A percentile compares a stretch with the other conserved stretches of the same genome.
Conservation (phyloP, 2,329 filamentous ascomycete genomes). For the Fusarium penzigii region DNA sequence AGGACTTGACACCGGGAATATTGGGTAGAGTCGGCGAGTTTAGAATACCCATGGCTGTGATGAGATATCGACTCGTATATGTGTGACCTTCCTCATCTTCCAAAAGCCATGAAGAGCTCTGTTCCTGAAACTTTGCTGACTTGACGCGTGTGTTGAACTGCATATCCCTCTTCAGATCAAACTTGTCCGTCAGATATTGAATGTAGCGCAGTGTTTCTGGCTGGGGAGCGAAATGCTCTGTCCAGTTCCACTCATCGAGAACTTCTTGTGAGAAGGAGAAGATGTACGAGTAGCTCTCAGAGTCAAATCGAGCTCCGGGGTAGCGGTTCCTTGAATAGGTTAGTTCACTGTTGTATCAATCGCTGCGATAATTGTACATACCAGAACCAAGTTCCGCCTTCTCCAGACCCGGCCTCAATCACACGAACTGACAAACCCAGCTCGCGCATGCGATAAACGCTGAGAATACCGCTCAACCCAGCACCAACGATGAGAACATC, state of each 20-base stretch:
- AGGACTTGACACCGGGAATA: constrained; percentile 30
- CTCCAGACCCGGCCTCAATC: constrained; percentile 41
- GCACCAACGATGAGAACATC: constrained; percentile 24
- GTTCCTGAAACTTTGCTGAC: constrained; percentile 36
- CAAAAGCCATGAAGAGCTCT: constrained; percentile 28
- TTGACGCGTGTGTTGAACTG: constrained; percentile 41
- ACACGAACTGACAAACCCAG: constrained; percentile 37
- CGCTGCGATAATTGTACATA: constrained; percentile 5
- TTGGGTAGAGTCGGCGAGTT: constrained; percentile 36
- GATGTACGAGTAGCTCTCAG: constrained; percentile 41
- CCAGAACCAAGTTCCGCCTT: constrained; percentile 50
- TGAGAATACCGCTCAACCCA: constrained; percentile 42
- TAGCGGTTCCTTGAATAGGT: constrained; percentile 38
- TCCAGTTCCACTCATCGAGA: constrained; percentile 44
- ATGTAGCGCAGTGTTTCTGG: constrained; percentile 12
- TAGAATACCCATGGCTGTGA: constrained; percentile 31
- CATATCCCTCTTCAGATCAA: constrained; percentile 35
- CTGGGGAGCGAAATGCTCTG: constrained; percentile 34
- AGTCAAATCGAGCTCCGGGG: constrained; percentile 43
- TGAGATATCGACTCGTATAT: constrained; percentile 29
- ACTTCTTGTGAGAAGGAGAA: constrained; percentile 41
- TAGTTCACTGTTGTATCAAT: neutral
- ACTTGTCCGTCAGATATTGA: constrained; percentile 11
- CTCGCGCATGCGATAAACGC: constrained; percentile 42
- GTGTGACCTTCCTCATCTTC: constrained; percentile 24